Conservation (phyloP, 495 filamentous ascomycete species). For the Penicillium paxilli region DNA sequence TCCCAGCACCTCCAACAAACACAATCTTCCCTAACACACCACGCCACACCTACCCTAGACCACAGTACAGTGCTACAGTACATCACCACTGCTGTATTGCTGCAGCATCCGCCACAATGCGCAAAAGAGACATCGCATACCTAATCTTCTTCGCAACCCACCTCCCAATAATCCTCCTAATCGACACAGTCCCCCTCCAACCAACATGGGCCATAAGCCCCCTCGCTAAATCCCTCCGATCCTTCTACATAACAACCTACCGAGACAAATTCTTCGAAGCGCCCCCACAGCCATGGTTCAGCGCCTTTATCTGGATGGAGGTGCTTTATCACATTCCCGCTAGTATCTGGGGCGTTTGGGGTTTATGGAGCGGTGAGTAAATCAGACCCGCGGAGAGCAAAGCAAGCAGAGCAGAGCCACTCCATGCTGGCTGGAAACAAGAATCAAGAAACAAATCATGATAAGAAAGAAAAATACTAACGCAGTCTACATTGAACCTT, state of each 20-base stretch:
- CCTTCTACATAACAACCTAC: constrained; percentile 66
- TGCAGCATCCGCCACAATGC: too few species aligned
- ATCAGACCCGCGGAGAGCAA: too few species aligned
- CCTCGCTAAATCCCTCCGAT: constrained; percentile 51
- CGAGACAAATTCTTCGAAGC: constrained; percentile 75
- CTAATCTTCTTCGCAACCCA: constrained; percentile 69
- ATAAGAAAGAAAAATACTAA: too few species aligned
- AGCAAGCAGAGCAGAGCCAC: neutral
- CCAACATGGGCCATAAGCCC: constrained; percentile 53
- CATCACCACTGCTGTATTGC: too few species aligned
- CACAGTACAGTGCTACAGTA: neutral
- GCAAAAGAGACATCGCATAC: constrained; percentile 61
- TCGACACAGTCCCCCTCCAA: constrained; percentile 67
- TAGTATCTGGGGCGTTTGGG: constrained; percentile 63
- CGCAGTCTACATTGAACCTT: too few species aligned
- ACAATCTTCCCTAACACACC: neutral
- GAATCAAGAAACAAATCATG: too few species aligned
- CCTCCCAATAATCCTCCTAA: constrained; percentile 63
- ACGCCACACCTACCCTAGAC: neutral
- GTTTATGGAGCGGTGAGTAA: constrained; percentile 48
- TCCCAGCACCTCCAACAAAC: neutral
- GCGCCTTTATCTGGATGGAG: constrained; percentile 67
- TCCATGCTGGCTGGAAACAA: too few species aligned
- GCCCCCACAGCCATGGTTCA: constrained; percentile 67
- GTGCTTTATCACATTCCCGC: constrained; percentile 66